Conservation (phyloP, 345 rosid genomes). For the Kernera saxatilis region DNA sequence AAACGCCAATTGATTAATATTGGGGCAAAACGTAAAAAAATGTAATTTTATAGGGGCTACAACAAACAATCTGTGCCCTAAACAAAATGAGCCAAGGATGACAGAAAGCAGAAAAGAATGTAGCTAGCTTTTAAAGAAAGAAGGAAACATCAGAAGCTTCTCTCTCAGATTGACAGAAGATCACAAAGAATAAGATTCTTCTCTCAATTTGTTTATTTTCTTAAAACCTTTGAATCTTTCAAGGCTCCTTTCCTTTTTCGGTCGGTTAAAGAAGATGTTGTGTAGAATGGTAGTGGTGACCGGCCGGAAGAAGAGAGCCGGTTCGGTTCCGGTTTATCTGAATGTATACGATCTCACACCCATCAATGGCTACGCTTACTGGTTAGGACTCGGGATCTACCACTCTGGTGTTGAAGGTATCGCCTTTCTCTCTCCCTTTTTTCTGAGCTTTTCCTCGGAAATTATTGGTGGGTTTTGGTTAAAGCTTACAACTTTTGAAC, state of each 20-base stretch:
- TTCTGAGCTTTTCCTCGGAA: background rate
- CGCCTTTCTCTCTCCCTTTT: background rate
- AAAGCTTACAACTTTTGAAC: constrained; percentile 1
- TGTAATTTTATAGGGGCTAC: background rate
- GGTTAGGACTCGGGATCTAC: constrained; percentile 96
- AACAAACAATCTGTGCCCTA: background rate
- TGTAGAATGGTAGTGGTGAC: constrained; percentile 53
- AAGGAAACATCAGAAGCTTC: constrained; percentile 31
- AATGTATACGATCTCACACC: constrained; percentile 96
- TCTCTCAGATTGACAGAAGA: constrained; percentile 8
- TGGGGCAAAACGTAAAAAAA: constrained; percentile 11
- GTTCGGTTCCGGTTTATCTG: constrained; percentile 83
- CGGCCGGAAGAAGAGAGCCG: constrained; percentile 61
- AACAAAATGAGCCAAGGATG: constrained; percentile 16
- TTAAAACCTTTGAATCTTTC: background rate
- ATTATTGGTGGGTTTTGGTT: constrained; percentile 3
- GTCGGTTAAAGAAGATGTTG: constrained; percentile 39
- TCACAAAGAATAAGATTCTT: constrained; percentile 8
- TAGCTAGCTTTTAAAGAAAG: constrained; percentile 27
- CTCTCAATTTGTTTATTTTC: background rate
- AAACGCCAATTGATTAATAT: background rate
- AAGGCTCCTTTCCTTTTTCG: background rate
- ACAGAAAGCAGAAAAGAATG: constrained; percentile 26
- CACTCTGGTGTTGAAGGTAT: constrained; percentile 98
- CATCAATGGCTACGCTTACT: constrained; percentile 93